These are phyloP conservation scores for Rosellinia necatrix DNA, from an alignment of 2,329 filamentous ascomycete species.

Conservation along the genomic window DNA sequence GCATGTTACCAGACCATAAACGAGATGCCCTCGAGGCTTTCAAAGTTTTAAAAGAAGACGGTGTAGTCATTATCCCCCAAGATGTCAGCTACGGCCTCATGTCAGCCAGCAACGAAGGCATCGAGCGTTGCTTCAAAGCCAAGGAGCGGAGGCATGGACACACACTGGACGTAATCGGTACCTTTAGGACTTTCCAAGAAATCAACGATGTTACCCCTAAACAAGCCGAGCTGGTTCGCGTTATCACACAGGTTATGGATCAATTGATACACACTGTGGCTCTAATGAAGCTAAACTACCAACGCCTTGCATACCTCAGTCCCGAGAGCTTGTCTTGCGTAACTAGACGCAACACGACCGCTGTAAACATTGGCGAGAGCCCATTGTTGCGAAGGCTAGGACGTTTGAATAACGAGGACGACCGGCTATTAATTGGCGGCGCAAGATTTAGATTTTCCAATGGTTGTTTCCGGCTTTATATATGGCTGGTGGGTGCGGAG, in stretches of 20 bases:
- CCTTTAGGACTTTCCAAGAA: conserved; percentile 6
- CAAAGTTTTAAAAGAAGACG: conserved; percentile 18
- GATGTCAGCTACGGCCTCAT: conserved; percentile 23
- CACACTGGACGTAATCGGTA: conserved; percentile 24
- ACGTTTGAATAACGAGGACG: conserved; percentile 24
- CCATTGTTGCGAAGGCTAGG: conserved; percentile 21
- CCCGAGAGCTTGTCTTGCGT: conserved; percentile 11
- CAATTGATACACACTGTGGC: conserved; percentile 19
- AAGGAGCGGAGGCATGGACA: conserved; percentile 20
- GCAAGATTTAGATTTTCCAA: too few relatives aligned
- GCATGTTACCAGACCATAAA: conserved; percentile 15
- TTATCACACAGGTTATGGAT: conserved; percentile 17
- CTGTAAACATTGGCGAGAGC: conserved; percentile 22
- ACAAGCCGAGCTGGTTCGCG: conserved; percentile 22
- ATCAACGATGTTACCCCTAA: conserved; percentile 13
- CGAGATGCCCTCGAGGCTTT: conserved; percentile 24
- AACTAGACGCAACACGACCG: conserved; percentile 18
- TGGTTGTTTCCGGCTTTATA: too few relatives aligned
- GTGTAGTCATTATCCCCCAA: conserved; percentile 21
- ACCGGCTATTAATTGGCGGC: conserved; percentile 21
- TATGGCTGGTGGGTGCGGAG: too few relatives aligned
- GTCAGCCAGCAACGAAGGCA: conserved; percentile 19
- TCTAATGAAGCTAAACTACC: conserved; percentile 7
- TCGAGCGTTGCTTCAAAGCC: conserved; percentile 22
- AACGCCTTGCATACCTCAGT: conserved; percentile 12